Evolutionary conservation across 768 basidiomycete species (phyloP).

Genomic region (Coprinopsis cinerea): DNA sequence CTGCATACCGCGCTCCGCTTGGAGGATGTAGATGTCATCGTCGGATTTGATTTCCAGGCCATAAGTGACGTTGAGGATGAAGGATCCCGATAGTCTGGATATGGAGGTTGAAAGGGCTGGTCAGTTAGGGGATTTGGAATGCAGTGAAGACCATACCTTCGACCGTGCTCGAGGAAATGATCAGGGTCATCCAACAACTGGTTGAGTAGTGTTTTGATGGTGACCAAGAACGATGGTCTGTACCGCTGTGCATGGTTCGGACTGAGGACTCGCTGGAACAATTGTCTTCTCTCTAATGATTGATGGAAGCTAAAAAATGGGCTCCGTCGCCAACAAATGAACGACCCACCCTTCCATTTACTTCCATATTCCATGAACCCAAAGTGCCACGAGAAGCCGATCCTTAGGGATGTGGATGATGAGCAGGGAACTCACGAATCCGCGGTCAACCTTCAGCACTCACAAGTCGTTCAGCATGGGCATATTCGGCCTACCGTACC

Average conservation of each 20-base stretch:
- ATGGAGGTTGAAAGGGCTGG: neutral
- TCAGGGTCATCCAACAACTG: conserved; percentile 1
- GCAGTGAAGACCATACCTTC: neutral
- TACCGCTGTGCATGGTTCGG: neutral
- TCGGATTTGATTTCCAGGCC: conserved; percentile 1
- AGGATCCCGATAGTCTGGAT: neutral
- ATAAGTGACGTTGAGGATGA: conserved; percentile 10
- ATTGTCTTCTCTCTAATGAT: neutral
- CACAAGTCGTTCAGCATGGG: conserved; percentile 6
- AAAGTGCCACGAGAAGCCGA: conserved; percentile 44
- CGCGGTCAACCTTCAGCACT: neutral
- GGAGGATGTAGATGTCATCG: conserved; percentile 17
- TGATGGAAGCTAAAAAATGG: too few relatives aligned
- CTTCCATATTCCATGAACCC: conserved; percentile 24
- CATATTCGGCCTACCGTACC: neutral
- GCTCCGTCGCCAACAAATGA: neutral
- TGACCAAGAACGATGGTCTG: neutral
- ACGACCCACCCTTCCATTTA: conserved; percentile 17
- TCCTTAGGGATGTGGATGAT: conserved; percentile 20
- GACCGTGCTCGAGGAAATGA: neutral
- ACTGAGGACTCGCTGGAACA: neutral
- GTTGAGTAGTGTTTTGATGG: neutral
- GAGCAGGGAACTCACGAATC: neutral
- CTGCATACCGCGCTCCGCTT: conserved; percentile 14
- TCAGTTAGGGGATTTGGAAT: too few relatives aligned